Evolutionary conservation across 2,329 filamentous ascomycete species (phyloP), one percentile per base, ranked within the genome.

Genomic region (Rugonectria rugulosa): DNA sequence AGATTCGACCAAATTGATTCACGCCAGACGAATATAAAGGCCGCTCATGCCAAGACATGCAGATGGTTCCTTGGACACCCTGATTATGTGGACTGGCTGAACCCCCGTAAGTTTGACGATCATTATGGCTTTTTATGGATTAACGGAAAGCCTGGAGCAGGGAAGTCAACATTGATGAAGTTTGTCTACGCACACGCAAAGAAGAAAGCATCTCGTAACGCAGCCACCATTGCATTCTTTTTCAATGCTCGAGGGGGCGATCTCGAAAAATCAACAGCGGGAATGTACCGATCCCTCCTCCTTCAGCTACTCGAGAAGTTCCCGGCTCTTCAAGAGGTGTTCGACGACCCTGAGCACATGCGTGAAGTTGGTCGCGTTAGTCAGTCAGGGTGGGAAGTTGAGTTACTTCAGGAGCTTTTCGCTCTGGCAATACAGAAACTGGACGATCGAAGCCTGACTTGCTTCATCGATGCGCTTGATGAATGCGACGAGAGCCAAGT

Each of bases 251-350:
- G 79, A 47, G 80, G 80, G 0, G 66, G 70, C 0, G 10, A 63
- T 2, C 62, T 81, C 2, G 79, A 85, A 54, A 80, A 73, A 56
- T 76, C 80, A 0, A 72, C 71, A 0, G 7, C 68, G 0, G 82
- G 83, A 3, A 73, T 85, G 65, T 83, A 82, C 59, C 75, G 80
- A 6, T 79, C 79, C 0, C 59, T 85, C 5, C 51, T 85, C 0
- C 61, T 69, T 2, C 79, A 85, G 45, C 65, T 85, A 1, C 64
- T 84, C 0, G 24, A 71, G 0, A 52, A 62, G 3, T 29, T 68
- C 2, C 67, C 71, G 0, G 63, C 72, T 0, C 64, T 80, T 1
- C 72, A 74, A 44, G 11, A 56, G 0, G 56, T 73, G 0, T 59
- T 79, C 1, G 66, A 75, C 6, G 15, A 42, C 5, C 32, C 32